Evolutionary conservation across 805 yeast genomes (phyloP).

Genomic region (Sugiyamaella smithiae): DNA sequence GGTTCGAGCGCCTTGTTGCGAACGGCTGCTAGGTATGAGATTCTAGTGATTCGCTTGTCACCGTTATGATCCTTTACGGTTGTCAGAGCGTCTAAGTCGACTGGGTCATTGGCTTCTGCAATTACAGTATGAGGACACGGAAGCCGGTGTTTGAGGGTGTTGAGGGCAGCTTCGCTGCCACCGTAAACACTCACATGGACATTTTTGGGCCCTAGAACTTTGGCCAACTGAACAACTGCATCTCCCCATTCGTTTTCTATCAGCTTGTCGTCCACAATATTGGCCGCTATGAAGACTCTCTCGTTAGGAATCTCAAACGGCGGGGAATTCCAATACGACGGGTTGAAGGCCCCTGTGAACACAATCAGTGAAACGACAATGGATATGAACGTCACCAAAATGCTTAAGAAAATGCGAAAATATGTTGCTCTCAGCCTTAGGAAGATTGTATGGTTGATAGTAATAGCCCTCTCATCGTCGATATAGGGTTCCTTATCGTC

Average conservation of each 20-base stretch:
- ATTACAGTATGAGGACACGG: slow-evolving; percentile 14
- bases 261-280: slow-evolving; percentile 14
- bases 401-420: neutral
- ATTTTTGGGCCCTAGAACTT: slow-evolving; percentile 16
- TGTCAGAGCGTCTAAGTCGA: neutral
- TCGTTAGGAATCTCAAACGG: slow-evolving; percentile 8
- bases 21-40: slow-evolving; percentile 16
- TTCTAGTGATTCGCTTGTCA: slow-evolving; percentile 7
- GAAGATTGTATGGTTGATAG: too few relatives aligned
- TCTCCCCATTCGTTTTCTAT: slow-evolving; percentile 17
- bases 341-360: slow-evolving; percentile 9
- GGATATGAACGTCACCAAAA: neutral
- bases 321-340: slow-evolving; percentile 12
- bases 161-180: slow-evolving; percentile 11
- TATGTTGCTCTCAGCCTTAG: too few relatives aligned
- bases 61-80: slow-evolving; percentile 8
- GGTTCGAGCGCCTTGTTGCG: slow-evolving; percentile 17
- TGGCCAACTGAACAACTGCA: slow-evolving; percentile 13
- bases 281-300: slow-evolving; percentile 18
- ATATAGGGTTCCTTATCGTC: slow-evolving; percentile 1
- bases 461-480: too few relatives aligned
- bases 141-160: slow-evolving; percentile 2
- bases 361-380: slow-evolving; percentile 5
- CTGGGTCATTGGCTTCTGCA: slow-evolving; percentile 7
- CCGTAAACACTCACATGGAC: slow-evolving; percentile 18